phyloP scores from a whole-genome alignment of 2,329 filamentous ascomycete genomes.

The Microdochium trichocladiopsis region DNA sequence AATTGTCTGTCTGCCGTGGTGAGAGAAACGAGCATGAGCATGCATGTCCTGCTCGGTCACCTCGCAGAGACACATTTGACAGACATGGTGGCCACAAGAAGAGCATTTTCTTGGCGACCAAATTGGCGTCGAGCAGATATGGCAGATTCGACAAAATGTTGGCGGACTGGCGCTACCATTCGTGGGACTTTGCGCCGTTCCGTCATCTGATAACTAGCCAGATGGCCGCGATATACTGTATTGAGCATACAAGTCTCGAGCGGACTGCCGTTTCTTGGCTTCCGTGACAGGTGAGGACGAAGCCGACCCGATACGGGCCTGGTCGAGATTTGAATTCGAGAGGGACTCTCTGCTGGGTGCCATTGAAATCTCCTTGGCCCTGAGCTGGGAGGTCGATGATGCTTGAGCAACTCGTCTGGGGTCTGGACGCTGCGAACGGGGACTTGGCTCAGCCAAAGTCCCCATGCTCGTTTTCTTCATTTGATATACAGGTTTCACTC shows the following conservation, averaged over 20 bases:
- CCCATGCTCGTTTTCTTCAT: neutral
- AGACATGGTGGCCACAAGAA: constrained; percentile 44
- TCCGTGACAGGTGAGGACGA: constrained; percentile 13
- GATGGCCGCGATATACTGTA: constrained; percentile 37
- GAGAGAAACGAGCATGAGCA: constrained; percentile 11
- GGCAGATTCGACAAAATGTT: constrained; percentile 32
- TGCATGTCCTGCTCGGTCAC: constrained; percentile 14
- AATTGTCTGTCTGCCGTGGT: constrained; percentile 6
- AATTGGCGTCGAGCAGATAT: constrained; percentile 38
- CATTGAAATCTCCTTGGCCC: neutral
- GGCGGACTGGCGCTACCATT: constrained; percentile 22
- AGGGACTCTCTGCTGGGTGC: neutral
- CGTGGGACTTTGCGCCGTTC: constrained; percentile 17
- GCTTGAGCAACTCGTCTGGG: neutral
- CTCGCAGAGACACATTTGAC: constrained; percentile 35
- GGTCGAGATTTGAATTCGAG: neutral
- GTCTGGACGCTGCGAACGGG: neutral
- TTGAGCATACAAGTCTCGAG: constrained; percentile 37
- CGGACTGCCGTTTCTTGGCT: constrained; percentile 29
- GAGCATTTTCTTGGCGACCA: constrained; percentile 30
- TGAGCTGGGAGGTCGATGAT: neutral
- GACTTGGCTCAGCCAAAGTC: neutral
- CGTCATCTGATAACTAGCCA: constrained; percentile 38
- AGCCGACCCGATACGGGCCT: neutral
- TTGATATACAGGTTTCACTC: neutral